phyloP scores from a whole-genome alignment of 148 eudicot genomes.

The Dianthus caryophyllus region DNA sequence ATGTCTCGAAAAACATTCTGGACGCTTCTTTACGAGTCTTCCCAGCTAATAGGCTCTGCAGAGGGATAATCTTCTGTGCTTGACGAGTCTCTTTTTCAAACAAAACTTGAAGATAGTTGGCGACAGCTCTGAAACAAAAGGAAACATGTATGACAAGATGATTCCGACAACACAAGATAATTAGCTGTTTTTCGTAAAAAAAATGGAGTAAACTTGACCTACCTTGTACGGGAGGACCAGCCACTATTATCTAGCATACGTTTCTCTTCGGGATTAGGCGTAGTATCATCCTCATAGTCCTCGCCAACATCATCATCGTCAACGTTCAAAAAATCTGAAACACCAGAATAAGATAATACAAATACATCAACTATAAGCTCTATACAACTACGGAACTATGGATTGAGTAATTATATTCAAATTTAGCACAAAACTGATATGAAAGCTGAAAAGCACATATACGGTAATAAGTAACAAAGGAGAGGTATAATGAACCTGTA shows the following conservation, averaged over 20 bases:
- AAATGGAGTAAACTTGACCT: constrained; percentile 3
- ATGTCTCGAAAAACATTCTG: constrained; percentile 94
- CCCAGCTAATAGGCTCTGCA: constrained; percentile 66
- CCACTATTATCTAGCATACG: constrained; percentile 73
- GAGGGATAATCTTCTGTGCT: constrained; percentile 49
- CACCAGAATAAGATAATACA: not conserved
- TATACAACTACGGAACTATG: no score
- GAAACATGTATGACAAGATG: not conserved
- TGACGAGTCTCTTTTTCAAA: constrained; percentile 68
- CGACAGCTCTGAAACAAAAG: constrained; percentile 65
- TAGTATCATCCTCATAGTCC: constrained; percentile 48
- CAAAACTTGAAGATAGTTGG: constrained; percentile 80
- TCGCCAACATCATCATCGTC: constrained; percentile 78
- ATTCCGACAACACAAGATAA: not conserved
- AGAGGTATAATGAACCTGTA: constrained; percentile 57
- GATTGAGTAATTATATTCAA: no score
- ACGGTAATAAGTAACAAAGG: not conserved
- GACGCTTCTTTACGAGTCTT: constrained; percentile 98
- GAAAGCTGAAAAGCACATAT: not conserved
- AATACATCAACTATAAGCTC: not conserved
- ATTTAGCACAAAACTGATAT: not conserved
- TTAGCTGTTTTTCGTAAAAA: not conserved
- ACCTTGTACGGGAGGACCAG: constrained; percentile 99
- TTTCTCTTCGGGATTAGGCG: constrained; percentile 53
- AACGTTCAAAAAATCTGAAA: constrained; percentile 75